These are phyloP conservation scores for Coemansia sp. DNA, from an alignment of 192 early-diverging fungal species.

Conservation along the genomic window DNA sequence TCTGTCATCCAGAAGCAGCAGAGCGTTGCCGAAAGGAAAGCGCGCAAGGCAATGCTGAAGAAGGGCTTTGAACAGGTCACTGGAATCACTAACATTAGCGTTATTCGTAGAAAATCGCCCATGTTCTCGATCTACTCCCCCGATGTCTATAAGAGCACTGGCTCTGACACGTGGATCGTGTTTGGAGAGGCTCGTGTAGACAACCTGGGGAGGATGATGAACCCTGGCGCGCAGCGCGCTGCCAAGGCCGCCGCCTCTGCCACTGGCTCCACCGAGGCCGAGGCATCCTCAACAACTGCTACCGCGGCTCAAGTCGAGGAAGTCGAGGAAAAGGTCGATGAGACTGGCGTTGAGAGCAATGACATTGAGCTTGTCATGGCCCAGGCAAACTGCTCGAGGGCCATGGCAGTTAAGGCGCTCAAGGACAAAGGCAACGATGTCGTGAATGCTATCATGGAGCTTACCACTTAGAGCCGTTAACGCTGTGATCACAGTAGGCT, in stretches of 20 bases:
- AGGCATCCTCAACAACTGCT: slow-evolving; percentile 26
- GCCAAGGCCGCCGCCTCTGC: slow-evolving; percentile 46
- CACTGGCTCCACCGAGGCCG: slow-evolving; percentile 40
- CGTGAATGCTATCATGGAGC: slow-evolving; percentile 95
- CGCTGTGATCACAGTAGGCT: neutral
- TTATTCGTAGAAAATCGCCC: slow-evolving; percentile 77
- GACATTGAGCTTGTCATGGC: slow-evolving; percentile 93
- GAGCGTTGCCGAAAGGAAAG: slow-evolving; percentile 91
- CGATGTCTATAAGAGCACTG: slow-evolving; percentile 89
- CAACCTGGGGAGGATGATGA: slow-evolving; percentile 71
- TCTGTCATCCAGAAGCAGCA: slow-evolving; percentile 52
- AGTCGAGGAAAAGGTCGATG: slow-evolving; percentile 82
- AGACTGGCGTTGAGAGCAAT: slow-evolving; percentile 77
- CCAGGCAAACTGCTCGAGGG: slow-evolving; percentile 84
- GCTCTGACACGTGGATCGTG: slow-evolving; percentile 92
- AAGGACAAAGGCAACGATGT: slow-evolving; percentile 85
- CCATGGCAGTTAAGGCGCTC: slow-evolving; percentile 90
- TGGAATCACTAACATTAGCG: slow-evolving; percentile 86
- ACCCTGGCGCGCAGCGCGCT: slow-evolving; percentile 60
- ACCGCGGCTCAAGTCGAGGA: slow-evolving; percentile 19
- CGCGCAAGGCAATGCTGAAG: slow-evolving; percentile 92
- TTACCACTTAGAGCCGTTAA: slow-evolving; percentile 27
- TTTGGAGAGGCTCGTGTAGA: slow-evolving; percentile 93
- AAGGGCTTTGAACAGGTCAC: slow-evolving; percentile 84
- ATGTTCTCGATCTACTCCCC: slow-evolving; percentile 87